Evolutionary conservation across 2,329 filamentous ascomycete species (phyloP), one percentile per base, ranked within the genome.

Genomic region (Pseudocercospora pini-densiflorae): DNA sequence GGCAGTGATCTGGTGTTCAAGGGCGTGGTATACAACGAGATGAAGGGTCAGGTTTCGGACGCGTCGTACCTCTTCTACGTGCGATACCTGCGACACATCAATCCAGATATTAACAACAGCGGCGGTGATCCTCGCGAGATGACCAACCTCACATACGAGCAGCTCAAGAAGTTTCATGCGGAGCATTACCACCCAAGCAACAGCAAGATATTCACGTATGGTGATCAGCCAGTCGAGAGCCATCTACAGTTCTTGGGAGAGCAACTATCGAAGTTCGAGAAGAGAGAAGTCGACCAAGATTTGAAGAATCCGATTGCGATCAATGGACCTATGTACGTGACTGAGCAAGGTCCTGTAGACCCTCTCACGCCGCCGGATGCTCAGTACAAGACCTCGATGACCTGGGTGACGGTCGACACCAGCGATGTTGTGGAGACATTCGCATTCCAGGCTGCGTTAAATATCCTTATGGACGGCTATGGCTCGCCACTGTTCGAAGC

Each of bases 11-110:
- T 97, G 47, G 92, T 97, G 0, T 98, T 98, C 85, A 98, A 98
- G 82, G 94, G 94, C 27, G 95, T 98, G 1, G 94, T 98, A 0
- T 98, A 98, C 82, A 99, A 99, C 75, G 95, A 99, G 82, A 99
- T 99, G 95, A 99, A 99, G 81, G 95, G 95, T 0, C 94, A 97
- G 77, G 97, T 98, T 90, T 98, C 95, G 1, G 95, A 99, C 78
- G 93, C 94, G 6, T 93, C 93, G 71, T 99, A 99, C 75, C 84
- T 98, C 0, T 99, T 92, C 83, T 98, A 97, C 79, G 97, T 97
- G 72, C 88, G 91, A 61, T 99, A 97, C 80, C 93, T 97, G 77
- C 93, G 98, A 74, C 91, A 95, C 77, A 92, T 99, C 62, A 95
- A 97, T 77, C 95, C 95, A 0, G 90, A 91, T 43, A 91, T 99